Percentiles rank a stretch among this genome's conserved stretches.
These are phyloP conservation scores for Sicyos baderoa DNA, from an alignment of 306 rosid genomes.

Conservation along the genomic window DNA sequence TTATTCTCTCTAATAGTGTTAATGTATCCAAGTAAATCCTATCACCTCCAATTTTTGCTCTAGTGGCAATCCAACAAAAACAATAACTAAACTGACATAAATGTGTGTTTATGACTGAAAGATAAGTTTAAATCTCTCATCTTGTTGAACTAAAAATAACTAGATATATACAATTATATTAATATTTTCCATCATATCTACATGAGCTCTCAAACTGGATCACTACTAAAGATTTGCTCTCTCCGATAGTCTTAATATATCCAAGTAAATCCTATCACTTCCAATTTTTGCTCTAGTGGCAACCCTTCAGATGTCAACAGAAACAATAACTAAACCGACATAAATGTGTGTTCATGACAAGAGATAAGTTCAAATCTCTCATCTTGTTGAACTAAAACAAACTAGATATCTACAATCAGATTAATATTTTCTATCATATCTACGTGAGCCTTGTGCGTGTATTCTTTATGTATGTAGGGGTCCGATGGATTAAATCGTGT, in stretches of 20 bases:
- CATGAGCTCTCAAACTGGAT: constrained; percentile 35
- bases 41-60: constrained; percentile 58
- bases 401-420: too few species aligned
- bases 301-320: too few species aligned
- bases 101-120: too few species aligned
- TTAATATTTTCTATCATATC: constrained; percentile 45
- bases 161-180: constrained; percentile 53
- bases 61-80: neutral
- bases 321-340: too few species aligned
- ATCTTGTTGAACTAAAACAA: too few species aligned
- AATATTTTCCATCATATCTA: constrained; percentile 48
- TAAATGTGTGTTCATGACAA: too few species aligned
- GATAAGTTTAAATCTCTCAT: too few species aligned
- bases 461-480: constrained; percentile 47
- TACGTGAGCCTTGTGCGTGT: constrained; percentile 37
- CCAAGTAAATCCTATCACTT: constrained; percentile 54
- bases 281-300: constrained; percentile 42
- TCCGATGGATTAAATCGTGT: constrained; percentile 75
- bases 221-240: constrained; percentile 44
- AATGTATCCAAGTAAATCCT: constrained; percentile 53
- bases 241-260: constrained; percentile 45
- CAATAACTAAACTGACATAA: too few species aligned
- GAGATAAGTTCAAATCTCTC: too few species aligned
- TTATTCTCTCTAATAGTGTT: constrained; percentile 42
- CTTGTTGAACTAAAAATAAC: too few species aligned